A percentile compares a stretch with the other conserved stretches of the same genome.
Evolutionary conservation across 164 flowering plant genomes (phyloP).

Genomic region (Dillenia suffruticosa): DNA sequence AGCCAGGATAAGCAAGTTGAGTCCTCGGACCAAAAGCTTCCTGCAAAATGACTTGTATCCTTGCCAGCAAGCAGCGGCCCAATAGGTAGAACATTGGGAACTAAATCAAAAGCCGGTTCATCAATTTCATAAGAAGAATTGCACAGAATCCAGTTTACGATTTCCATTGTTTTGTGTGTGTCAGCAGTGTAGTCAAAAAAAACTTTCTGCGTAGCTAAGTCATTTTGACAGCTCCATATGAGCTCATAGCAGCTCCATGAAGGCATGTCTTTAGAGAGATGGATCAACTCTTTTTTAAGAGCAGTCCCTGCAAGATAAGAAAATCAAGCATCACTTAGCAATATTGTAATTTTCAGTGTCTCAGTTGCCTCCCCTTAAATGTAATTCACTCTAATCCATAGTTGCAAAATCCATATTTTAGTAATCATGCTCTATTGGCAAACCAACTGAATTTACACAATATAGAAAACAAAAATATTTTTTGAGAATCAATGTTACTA

Average conservation of each 20-base stretch:
- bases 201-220: neutral
- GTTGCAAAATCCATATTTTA: too few species aligned
- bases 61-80: slow-evolving; percentile 3
- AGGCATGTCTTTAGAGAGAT: neutral
- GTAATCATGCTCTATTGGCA: too few species aligned
- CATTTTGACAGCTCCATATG: neutral
- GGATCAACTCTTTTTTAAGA: neutral
- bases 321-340: too few species aligned
- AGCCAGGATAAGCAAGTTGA: slow-evolving; percentile 5
- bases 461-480: too few species aligned
- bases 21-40: slow-evolving; percentile 8
- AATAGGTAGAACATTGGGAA: neutral
- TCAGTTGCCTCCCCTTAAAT: too few species aligned
- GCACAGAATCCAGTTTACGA: slow-evolving; percentile 3
- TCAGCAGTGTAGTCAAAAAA: neutral
- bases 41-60: neutral
- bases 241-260: neutral
- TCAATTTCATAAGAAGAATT: neutral
- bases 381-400: too few species aligned
- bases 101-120: neutral
- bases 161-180: neutral
- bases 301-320: neutral
- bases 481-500: too few species aligned
- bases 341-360: too few species aligned
- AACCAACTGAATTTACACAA: too few species aligned